Percentiles rank a stretch among this genome's conserved stretches.
These are phyloP conservation scores for Aristolochia californica DNA, from an alignment of 164 flowering plant species.

Conservation along the genomic window DNA sequence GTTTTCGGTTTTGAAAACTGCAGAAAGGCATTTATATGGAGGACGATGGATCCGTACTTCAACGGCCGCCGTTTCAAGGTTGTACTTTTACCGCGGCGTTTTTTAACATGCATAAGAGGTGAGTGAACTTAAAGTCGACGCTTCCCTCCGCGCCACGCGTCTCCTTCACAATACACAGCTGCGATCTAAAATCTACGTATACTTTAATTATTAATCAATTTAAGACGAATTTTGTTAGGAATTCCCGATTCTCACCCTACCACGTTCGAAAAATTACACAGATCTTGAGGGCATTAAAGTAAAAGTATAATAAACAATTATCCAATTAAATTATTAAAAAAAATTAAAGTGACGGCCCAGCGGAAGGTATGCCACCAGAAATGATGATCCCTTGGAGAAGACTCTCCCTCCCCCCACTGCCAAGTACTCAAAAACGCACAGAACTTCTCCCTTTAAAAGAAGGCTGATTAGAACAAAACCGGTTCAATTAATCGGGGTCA, in stretches of 20 bases:
- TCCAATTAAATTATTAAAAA: too few species aligned
- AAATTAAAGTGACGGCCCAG: conserved; percentile 18
- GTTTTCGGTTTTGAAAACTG: background rate
- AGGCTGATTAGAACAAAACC: too few species aligned
- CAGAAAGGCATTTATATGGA: background rate
- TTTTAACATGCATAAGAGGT: too few species aligned
- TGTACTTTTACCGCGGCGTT: background rate
- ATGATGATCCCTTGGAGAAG: conserved; percentile 23
- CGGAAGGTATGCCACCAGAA: conserved; percentile 6
- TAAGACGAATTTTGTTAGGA: too few species aligned
- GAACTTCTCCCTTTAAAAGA: too few species aligned
- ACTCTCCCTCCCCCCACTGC: conserved; percentile 2
- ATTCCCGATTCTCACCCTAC: background rate
- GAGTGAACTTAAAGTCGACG: too few species aligned
- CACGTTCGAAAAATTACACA: background rate
- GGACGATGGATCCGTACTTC: background rate
- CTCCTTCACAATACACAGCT: too few species aligned
- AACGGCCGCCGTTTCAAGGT: conserved; percentile 4
- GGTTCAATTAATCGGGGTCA: too few species aligned
- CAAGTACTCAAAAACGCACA: background rate
- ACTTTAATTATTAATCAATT: too few species aligned
- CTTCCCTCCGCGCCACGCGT: too few species aligned
- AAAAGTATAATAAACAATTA: background rate
- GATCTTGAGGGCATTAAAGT: background rate
- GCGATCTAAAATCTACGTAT: too few species aligned